These are phyloP conservation scores for Cytauxzoon felis DNA, from an alignment of 169 alveolate genomes.

Conservation along the genomic window DNA sequence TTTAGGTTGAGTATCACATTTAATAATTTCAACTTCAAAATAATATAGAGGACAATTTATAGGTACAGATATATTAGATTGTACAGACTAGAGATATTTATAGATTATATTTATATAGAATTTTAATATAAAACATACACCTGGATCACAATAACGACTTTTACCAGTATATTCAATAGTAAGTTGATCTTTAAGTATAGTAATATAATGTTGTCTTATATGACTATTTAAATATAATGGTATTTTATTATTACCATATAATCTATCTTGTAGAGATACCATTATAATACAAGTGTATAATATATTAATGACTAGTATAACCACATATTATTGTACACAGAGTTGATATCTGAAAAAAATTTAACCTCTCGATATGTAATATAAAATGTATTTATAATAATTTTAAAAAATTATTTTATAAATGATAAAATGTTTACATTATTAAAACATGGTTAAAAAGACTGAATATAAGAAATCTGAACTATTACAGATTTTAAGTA, in stretches of 20 bases:
- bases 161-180: constrained; percentile 56
- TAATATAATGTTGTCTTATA: constrained; percentile 51
- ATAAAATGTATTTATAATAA: background rate
- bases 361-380: background rate
- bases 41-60: constrained; percentile 72
- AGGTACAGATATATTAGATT: constrained; percentile 70
- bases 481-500: constrained; percentile 57
- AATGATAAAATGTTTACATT: background rate
- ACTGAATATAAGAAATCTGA: constrained; percentile 69
- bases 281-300: background rate
- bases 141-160: constrained; percentile 67
- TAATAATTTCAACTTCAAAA: constrained; percentile 69
- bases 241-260: constrained; percentile 24
- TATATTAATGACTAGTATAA: background rate
- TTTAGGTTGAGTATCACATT: constrained; percentile 55
- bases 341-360: background rate
- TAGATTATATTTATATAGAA: constrained; percentile 49
- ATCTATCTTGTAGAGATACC: background rate
- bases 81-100: constrained; percentile 68
- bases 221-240: constrained; percentile 53
- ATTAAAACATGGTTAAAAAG: constrained; percentile 64
- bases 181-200: constrained; percentile 40
- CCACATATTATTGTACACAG: constrained; percentile 3
- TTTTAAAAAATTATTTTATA: no score
- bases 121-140: constrained; percentile 55